Conservation (phyloP, 148 eudicot species). For the Rhododendron vialii region DNA sequence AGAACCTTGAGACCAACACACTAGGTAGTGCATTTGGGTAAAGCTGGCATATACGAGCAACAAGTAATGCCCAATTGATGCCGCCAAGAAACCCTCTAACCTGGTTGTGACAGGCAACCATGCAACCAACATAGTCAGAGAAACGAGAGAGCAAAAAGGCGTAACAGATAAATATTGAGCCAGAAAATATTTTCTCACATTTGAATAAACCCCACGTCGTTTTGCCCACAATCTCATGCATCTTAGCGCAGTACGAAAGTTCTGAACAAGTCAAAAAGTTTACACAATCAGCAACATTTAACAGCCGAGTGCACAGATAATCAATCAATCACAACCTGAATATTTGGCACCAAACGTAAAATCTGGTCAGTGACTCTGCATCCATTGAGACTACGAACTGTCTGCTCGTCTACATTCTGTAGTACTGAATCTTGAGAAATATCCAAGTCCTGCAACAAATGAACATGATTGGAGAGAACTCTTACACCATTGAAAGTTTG, state of each 20-base stretch:
- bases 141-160: neutral
- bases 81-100: slow-evolving; percentile 80
- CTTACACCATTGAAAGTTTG: neutral
- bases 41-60: slow-evolving; percentile 80
- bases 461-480: neutral
- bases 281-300: neutral
- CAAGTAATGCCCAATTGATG: slow-evolving; percentile 83
- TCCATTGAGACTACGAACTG: slow-evolving; percentile 94
- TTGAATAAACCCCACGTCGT: slow-evolving; percentile 90
- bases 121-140: neutral
- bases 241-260: slow-evolving; percentile 81
- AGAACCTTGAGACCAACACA: slow-evolving; percentile 79
- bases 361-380: slow-evolving; percentile 91
- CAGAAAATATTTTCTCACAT: slow-evolving; percentile 36
- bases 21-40: slow-evolving; percentile 80
- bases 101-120: slow-evolving; percentile 24
- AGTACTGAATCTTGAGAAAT: slow-evolving; percentile 73
- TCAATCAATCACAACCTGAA: slow-evolving; percentile 40
- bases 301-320: neutral
- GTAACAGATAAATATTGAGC: neutral
- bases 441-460: slow-evolving; percentile 64
- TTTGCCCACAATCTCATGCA: slow-evolving; percentile 94
- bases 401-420: slow-evolving; percentile 79
- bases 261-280: slow-evolving; percentile 29
- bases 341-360: slow-evolving; percentile 77